Base-by-base conservation (phyloP, 176 grass and related monocot species). In the Zoysia japonica region DNA sequence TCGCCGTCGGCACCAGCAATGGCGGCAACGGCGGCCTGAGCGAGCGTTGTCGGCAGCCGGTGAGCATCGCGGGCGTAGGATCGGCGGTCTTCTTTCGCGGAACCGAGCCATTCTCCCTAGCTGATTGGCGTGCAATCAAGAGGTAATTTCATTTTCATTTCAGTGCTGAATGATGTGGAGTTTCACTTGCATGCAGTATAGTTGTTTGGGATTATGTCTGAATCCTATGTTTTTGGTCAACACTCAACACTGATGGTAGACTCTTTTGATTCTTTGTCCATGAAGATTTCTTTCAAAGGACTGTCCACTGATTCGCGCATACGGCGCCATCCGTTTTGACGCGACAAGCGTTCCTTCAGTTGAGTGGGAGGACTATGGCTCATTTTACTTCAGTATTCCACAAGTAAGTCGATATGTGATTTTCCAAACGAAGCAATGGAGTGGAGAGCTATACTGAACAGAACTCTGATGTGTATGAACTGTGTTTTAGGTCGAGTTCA, bases 301-400 rank as follows among this genome's bases (percentile, higher is more conserved):
- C 12, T 94, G 90, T 52, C 96, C 88, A 13, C 65, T 93, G 40
- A 93, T 95, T 68, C 88, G 96, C 0, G 92, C 96, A 13, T 95
- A 99, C 76, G 96, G 92, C 15, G 90, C 92, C 62, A 99, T 99
- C 70, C 89, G 96, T 41, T 99, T 99, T 65, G 92, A 99, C 14
- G 88, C 88, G 0, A 89, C 77, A 0, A 86, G 83, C 13, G 68
- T 85, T 20, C 43, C 86, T 81, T 89, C 90, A 0, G 66, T 81
- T 51, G 96, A 99, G 72, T 93, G 96, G 96, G 71, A 95, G 48
- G 78, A 95, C 66, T 95, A 89, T 2, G 90, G 96, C n/a, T 90
- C 96, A 43, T 99, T 99, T 64, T 95, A 95, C 86, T 99, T 95
- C 62, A 77, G 89, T 17, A 47, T 99, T 63, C 96, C 96, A 50